A percentile compares a stretch with the other conserved stretches of the same genome.
These are phyloP conservation scores for Aspergillus transmontanensis DNA, from an alignment of 2,329 filamentous ascomycete species.

Conservation along the genomic window DNA sequence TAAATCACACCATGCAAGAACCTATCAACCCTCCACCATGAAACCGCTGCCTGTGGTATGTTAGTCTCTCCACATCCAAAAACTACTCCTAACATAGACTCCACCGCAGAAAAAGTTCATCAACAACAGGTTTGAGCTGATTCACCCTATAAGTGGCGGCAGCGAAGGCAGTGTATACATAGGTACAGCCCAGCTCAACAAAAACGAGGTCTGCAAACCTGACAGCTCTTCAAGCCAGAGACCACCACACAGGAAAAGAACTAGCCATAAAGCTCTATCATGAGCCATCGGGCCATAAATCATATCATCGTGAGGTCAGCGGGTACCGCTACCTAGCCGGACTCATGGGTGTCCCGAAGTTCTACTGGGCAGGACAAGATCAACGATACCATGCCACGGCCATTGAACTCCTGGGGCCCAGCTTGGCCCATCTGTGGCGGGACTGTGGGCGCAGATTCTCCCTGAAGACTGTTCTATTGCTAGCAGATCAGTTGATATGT, in stretches of 20 bases:
- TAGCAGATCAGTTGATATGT: conserved; percentile 97
- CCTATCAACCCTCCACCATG: neutral
- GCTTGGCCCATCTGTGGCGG: conserved; percentile 97
- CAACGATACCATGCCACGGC: conserved; percentile 99
- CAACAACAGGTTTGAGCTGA: neutral
- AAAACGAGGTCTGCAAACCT: neutral
- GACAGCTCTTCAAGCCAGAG: neutral
- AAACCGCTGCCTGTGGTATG: neutral
- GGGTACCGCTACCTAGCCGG: neutral
- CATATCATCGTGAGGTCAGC: neutral
- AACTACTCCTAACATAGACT: neutral
- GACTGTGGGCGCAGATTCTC: conserved; percentile 99
- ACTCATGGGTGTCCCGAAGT: neutral
- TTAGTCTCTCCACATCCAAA: neutral
- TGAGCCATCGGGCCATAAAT: neutral
- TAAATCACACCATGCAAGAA: neutral
- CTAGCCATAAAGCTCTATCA: neutral
- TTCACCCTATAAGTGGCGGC: neutral
- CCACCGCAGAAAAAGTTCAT: neutral
- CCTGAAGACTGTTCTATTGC: conserved; percentile 92
- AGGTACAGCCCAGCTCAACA: neutral
- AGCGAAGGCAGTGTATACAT: neutral
- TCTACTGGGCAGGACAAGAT: conserved; percentile 51
- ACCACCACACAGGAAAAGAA: neutral
- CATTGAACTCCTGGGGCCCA: conserved; percentile 91